A percentile compares a stretch with the other conserved stretches of the same genome.
Conservation (phyloP, 2,329 filamentous ascomycete genomes). For the Coniochaeta sp. region DNA sequence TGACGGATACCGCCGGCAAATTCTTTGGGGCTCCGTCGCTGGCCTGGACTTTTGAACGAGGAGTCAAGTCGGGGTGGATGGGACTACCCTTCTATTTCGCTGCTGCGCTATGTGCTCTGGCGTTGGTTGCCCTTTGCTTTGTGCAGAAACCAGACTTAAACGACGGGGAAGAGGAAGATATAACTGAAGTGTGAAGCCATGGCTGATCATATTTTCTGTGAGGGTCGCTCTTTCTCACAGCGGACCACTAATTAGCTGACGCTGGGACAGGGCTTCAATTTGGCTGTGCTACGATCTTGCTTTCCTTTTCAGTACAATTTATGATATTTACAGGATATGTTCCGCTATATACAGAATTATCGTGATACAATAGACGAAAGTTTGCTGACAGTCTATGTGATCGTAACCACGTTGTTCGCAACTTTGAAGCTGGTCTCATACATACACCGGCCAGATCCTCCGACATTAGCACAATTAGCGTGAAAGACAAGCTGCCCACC, state of each 20-base stretch:
- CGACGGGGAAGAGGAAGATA: not conserved
- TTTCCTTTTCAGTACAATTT: not conserved
- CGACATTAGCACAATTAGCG: slow-evolving; percentile 9
- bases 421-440: slow-evolving; percentile 3
- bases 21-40: slow-evolving; percentile 17
- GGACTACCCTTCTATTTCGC: slow-evolving; percentile 17
- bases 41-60: slow-evolving; percentile 16
- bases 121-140: slow-evolving; percentile 1
- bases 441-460: slow-evolving; percentile 11
- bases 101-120: slow-evolving; percentile 4
- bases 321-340: not conserved
- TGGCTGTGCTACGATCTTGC: not conserved
- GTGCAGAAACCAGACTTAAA: not conserved
- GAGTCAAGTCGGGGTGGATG: slow-evolving; percentile 16
- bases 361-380: not conserved
- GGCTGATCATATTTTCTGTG: not conserved
- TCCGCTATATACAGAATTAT: not conserved
- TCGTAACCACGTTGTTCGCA: not conserved
- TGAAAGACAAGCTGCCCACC: slow-evolving; percentile 12
- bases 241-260: too few species aligned
- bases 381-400: not conserved
- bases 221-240: too few species aligned
- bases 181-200: not conserved
- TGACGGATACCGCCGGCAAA: slow-evolving; percentile 15
- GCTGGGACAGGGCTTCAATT: not conserved